Evolutionary conservation across 805 yeast species (phyloP).

Genomic region (Suhomyces sp.): DNA sequence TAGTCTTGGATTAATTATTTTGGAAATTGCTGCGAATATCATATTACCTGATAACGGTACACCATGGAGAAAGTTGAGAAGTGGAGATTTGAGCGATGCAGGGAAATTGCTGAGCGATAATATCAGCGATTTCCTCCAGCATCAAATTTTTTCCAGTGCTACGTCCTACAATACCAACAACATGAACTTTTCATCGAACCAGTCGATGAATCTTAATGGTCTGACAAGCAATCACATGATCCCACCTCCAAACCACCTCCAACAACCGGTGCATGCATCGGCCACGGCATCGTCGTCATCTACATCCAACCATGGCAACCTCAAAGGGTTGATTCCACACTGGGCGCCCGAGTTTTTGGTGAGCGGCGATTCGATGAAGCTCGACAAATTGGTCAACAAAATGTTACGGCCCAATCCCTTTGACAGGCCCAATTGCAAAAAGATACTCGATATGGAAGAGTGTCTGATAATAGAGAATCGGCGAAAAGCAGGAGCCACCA

Average conservation of each 20-base stretch:
- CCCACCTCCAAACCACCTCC: background rate
- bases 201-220: conserved; percentile 5
- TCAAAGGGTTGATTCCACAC: conserved; percentile 51
- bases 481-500: conserved; percentile 88
- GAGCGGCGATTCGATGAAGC: conserved; percentile 48
- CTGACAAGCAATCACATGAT: conserved; percentile 3
- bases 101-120: conserved; percentile 67
- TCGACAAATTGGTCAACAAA: conserved; percentile 79
- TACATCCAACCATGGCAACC: background rate
- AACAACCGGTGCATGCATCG: conserved; percentile 6
- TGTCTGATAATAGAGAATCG: conserved; percentile 73
- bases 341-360: conserved; percentile 88
- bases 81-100: conserved; percentile 94
- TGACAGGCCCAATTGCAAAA: conserved; percentile 75
- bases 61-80: conserved; percentile 92
- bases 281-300: background rate
- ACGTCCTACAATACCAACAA: conserved; percentile 19
- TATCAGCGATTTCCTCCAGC: conserved; percentile 40
- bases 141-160: conserved; percentile 32
- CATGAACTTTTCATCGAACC: conserved; percentile 7
- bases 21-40: conserved; percentile 94
- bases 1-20: conserved; percentile 88
- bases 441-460: conserved; percentile 68
- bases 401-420: conserved; percentile 86
- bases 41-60: conserved; percentile 93